A percentile compares a stretch with the other conserved stretches of the same genome.
These are phyloP conservation scores for Apiosordaria backusii DNA, from an alignment of 495 filamentous ascomycete genomes.

Conservation along the genomic window DNA sequence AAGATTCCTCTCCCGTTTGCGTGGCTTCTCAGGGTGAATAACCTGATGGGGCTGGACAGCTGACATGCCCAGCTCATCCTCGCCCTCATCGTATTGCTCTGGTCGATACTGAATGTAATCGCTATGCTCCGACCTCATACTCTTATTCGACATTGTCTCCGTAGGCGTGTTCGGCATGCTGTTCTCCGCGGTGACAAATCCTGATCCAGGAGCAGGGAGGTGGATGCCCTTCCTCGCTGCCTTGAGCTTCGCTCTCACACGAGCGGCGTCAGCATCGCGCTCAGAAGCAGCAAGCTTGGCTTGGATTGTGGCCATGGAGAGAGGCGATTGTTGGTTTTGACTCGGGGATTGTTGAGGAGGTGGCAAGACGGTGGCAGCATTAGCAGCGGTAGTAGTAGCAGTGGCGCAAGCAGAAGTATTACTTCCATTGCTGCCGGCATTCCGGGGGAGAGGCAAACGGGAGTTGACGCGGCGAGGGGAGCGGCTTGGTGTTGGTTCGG, in stretches of 20 bases:
- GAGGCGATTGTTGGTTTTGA: constrained; percentile 41
- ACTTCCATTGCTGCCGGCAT: constrained; percentile 16
- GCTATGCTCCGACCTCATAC: constrained; percentile 8
- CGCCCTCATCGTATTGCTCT: constrained; percentile 11
- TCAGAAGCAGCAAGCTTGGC: constrained; percentile 55
- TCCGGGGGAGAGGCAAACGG: constrained; percentile 40
- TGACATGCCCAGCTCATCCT: constrained; percentile 14
- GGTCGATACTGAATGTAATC: not conserved
- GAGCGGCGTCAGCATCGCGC: constrained; percentile 53
- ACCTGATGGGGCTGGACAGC: constrained; percentile 5
- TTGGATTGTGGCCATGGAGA: constrained; percentile 52
- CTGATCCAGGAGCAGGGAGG: constrained; percentile 15
- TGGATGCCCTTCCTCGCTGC: constrained; percentile 37
- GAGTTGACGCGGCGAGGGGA: constrained; percentile 32
- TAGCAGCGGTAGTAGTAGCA: constrained; percentile 2
- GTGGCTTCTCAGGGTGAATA: not conserved
- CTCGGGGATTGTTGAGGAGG: constrained; percentile 16
- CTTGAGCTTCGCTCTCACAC: constrained; percentile 53
- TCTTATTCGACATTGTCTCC: constrained; percentile 7
- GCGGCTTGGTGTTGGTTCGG: constrained; percentile 17
- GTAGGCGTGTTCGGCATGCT: not conserved
- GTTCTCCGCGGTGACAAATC: not conserved
- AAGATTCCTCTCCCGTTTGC: not conserved
- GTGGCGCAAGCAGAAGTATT: not conserved
- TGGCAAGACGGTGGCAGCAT: constrained; percentile 17